phyloP scores from a whole-genome alignment of 305 asterid species.

The Fraxinus velutina region DNA sequence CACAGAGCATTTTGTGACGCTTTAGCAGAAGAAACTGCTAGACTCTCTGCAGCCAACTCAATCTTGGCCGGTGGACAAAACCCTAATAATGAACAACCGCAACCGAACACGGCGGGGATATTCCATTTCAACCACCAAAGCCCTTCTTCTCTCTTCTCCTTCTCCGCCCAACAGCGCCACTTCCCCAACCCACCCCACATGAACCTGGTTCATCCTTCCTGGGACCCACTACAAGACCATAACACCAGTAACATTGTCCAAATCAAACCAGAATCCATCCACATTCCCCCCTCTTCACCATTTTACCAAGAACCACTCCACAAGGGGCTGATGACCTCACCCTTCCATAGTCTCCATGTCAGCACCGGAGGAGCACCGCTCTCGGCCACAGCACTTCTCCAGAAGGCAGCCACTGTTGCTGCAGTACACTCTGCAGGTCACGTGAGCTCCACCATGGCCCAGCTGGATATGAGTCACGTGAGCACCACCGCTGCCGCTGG shows the following conservation, averaged over 20 bases:
- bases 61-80: slow-evolving; percentile 23
- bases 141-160: slow-evolving; percentile 36
- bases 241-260: slow-evolving; percentile 31
- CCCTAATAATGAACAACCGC: slow-evolving; percentile 22
- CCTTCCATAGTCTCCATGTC: slow-evolving; percentile 29
- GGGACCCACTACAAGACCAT: slow-evolving; percentile 51
- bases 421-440: slow-evolving; percentile 30
- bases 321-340: slow-evolving; percentile 27
- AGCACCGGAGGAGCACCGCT: slow-evolving; percentile 32
- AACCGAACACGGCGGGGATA: slow-evolving; percentile 14
- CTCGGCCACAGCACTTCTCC: slow-evolving; percentile 77
- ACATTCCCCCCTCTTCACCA: slow-evolving; percentile 40
- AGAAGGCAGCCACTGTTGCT: slow-evolving; percentile 57
- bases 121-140: slow-evolving; percentile 27
- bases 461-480: slow-evolving; percentile 46
- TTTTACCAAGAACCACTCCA: slow-evolving; percentile 36
- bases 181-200: slow-evolving; percentile 28
- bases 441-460: slow-evolving; percentile 62
- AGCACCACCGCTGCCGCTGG: slow-evolving; percentile 9
- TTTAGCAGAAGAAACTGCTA: slow-evolving; percentile 75
- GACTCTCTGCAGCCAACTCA: slow-evolving; percentile 65
- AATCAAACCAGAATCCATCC: slow-evolving; percentile 54
- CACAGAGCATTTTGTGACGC: slow-evolving; percentile 93
- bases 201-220: slow-evolving; percentile 20
- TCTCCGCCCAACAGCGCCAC: slow-evolving; percentile 31